Evolutionary conservation across 106 monocot genomes (phyloP).

Genomic region (Agapanthus africanus): DNA sequence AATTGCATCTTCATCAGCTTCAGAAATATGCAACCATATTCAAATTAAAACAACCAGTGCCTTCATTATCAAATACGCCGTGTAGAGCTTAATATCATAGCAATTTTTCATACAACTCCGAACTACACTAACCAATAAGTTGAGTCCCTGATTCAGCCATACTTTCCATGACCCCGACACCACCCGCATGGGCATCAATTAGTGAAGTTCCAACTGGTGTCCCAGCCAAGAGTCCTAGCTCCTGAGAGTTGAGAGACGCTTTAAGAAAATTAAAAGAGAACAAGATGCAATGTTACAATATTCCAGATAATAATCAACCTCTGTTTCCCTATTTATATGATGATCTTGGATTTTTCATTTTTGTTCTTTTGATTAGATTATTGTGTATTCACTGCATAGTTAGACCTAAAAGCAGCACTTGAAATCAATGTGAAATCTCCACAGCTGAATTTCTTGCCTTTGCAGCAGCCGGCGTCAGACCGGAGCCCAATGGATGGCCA

Average conservation of each 20-base stretch:
- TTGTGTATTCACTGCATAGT: slow-evolving; percentile 6
- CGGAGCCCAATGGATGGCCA: slow-evolving; percentile 90
- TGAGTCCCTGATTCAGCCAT: slow-evolving; percentile 34
- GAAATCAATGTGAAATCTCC: slow-evolving; percentile 26
- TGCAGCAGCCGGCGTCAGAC: slow-evolving; percentile 74
- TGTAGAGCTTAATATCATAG: background rate
- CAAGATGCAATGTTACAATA: background rate
- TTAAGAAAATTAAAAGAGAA: slow-evolving; percentile 7
- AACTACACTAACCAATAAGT: slow-evolving; percentile 25
- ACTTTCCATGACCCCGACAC: slow-evolving; percentile 90
- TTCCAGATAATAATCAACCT: background rate
- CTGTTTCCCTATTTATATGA: background rate
- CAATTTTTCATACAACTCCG: background rate
- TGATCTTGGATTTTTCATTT: background rate
- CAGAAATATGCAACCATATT: slow-evolving; percentile 23
- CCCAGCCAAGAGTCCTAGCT: slow-evolving; percentile 68
- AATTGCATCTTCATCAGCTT: slow-evolving; percentile 44
- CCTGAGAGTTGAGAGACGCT: slow-evolving; percentile 32
- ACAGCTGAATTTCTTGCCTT: slow-evolving; percentile 45
- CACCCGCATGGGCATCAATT: slow-evolving; percentile 99
- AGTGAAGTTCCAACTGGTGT: slow-evolving; percentile 94
- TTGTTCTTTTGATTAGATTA: too few relatives aligned
- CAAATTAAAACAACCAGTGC: background rate
- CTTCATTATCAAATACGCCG: background rate
- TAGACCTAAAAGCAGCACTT: slow-evolving; percentile 11